Conservation (phyloP, 129 eudicot genomes). For the Heracleum sosnowskyi region DNA sequence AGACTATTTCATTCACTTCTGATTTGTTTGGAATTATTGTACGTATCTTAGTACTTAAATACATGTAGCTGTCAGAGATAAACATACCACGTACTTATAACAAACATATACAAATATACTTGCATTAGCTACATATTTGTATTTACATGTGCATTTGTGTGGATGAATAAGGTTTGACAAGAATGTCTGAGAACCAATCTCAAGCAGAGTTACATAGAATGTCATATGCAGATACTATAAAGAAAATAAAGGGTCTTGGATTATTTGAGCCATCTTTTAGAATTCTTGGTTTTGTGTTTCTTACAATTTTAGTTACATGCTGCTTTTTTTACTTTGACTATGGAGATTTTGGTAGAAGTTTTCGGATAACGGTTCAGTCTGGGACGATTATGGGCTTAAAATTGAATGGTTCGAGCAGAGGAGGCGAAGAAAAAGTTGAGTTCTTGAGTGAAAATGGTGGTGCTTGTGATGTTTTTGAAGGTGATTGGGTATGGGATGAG, state of each 20-base stretch:
- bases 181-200: constrained; percentile 56
- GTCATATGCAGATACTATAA: constrained; percentile 20
- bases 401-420: constrained; percentile 16
- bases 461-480: constrained; percentile 84
- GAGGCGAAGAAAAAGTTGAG: constrained; percentile 31
- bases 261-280: constrained; percentile 70
- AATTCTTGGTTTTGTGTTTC: constrained; percentile 41
- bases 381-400: constrained; percentile 49
- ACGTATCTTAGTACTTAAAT: not conserved
- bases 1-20: not conserved
- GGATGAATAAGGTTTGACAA: too few relatives aligned
- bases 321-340: constrained; percentile 73
- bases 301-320: constrained; percentile 41
- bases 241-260: constrained; percentile 49
- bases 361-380: constrained; percentile 25
- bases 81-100: not conserved
- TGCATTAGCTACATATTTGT: not conserved
- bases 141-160: not conserved
- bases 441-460: constrained; percentile 52
- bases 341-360: constrained; percentile 42
- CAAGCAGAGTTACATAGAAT: constrained; percentile 23
- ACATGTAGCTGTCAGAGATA: not conserved
- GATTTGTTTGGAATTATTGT: constrained; percentile 1
- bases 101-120: not conserved
- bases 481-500: constrained; percentile 99